These are phyloP conservation scores for Mycocentrospora acerina DNA, from an alignment of 2,329 filamentous ascomycete species.

Conservation along the genomic window DNA sequence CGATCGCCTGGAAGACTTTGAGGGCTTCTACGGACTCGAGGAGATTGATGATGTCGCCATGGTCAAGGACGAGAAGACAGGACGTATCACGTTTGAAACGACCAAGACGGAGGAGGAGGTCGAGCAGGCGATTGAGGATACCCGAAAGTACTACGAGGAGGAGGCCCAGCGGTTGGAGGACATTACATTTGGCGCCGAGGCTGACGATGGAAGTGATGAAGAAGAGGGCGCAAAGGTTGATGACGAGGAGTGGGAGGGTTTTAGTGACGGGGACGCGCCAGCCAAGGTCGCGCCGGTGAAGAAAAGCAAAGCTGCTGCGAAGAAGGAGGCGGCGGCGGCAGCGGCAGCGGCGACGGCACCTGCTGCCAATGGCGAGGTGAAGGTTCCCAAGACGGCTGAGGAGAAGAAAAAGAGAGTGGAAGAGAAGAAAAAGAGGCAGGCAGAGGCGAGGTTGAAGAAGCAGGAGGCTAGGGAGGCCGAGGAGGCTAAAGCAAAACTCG, in stretches of 20 bases:
- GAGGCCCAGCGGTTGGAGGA: slow-evolving; percentile 22
- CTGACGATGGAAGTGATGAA: slow-evolving; percentile 8
- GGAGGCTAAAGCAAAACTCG: slow-evolving; percentile 12
- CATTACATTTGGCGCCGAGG: slow-evolving; percentile 18
- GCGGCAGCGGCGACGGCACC: slow-evolving; percentile 30
- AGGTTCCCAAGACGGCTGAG: slow-evolving; percentile 25
- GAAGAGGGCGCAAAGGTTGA: slow-evolving; percentile 3
- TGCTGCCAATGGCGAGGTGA: slow-evolving; percentile 6
- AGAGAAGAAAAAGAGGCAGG: slow-evolving; percentile 5
- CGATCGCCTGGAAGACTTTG: slow-evolving; percentile 81
- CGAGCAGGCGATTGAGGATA: slow-evolving; percentile 22
- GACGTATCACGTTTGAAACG: slow-evolving; percentile 47
- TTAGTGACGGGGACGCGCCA: slow-evolving; percentile 22
- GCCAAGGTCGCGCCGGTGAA: not conserved
- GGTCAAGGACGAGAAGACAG: slow-evolving; percentile 59
- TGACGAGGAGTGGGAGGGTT: slow-evolving; percentile 29
- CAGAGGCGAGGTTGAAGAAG: slow-evolving; percentile 4
- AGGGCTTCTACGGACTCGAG: slow-evolving; percentile 89
- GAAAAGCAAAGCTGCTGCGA: not conserved
- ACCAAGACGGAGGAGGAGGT: slow-evolving; percentile 30
- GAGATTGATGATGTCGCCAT: slow-evolving; percentile 90
- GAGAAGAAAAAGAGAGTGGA: slow-evolving; percentile 15
- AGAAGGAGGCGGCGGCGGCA: not conserved
- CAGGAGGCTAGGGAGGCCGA: slow-evolving; percentile 16
- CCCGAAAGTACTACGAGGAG: slow-evolving; percentile 22